A percentile compares a stretch with the other conserved stretches of the same genome.
Conservation (phyloP, 495 filamentous ascomycete species). For the Hypoxylon subgilvum region DNA sequence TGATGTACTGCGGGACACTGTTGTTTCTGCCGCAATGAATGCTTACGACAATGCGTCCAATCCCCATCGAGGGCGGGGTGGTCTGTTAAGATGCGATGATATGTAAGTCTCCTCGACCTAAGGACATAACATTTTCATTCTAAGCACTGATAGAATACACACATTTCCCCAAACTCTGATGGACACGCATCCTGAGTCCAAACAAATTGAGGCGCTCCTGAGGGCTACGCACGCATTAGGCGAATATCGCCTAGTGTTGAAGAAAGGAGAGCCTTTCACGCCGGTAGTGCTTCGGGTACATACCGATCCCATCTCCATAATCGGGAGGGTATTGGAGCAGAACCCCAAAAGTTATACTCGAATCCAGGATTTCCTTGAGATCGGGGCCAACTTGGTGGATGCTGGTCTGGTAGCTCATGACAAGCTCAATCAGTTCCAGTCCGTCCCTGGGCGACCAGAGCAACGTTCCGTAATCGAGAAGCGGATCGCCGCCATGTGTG, state of each 20-base stretch:
- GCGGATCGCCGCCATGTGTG: slow-evolving; percentile 84
- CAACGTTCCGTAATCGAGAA: slow-evolving; percentile 56
- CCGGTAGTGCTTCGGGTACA: slow-evolving; percentile 90
- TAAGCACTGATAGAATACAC: slow-evolving; percentile 59
- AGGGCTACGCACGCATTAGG: slow-evolving; percentile 85
- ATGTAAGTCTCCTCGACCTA: slow-evolving; percentile 61
- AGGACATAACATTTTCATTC: not conserved
- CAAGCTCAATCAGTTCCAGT: slow-evolving; percentile 27
- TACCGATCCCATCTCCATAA: slow-evolving; percentile 79
- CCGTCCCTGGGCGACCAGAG: slow-evolving; percentile 14
- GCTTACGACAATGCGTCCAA: slow-evolving; percentile 91
- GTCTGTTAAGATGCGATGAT: slow-evolving; percentile 81
- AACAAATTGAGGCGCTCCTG: slow-evolving; percentile 71
- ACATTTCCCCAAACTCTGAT: slow-evolving; percentile 71
- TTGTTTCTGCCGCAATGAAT: slow-evolving; percentile 70
- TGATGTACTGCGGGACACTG: slow-evolving; percentile 65
- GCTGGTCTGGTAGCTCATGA: slow-evolving; percentile 61
- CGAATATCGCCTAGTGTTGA: slow-evolving; percentile 84
- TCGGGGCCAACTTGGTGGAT: slow-evolving; percentile 76
- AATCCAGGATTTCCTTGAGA: slow-evolving; percentile 79
- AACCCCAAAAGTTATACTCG: slow-evolving; percentile 86
- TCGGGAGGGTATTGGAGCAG: slow-evolving; percentile 85
- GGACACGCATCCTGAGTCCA: slow-evolving; percentile 57
- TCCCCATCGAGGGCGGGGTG: slow-evolving; percentile 80
- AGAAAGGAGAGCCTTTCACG: slow-evolving; percentile 89